Evolutionary conservation across 139 green algal species (phyloP).

Genomic region (Mesotaenium endlicherianum): DNA sequence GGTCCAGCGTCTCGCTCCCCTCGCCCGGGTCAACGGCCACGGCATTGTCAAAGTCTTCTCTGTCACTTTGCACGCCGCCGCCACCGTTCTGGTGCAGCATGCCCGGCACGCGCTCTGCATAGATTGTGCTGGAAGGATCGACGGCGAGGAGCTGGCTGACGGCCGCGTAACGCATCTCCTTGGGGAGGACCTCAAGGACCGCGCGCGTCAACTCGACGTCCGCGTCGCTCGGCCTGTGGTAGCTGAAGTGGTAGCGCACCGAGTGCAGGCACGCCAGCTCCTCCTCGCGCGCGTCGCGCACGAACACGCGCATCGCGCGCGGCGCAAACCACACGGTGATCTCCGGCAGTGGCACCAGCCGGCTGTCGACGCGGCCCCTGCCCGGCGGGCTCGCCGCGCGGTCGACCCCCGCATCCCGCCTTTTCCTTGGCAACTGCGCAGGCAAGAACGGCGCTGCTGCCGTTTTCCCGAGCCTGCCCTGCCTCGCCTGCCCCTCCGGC

Average conservation of each 20-base stretch:
- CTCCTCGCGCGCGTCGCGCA: background rate
- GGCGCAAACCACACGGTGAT: background rate
- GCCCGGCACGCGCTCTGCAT: too few relatives aligned
- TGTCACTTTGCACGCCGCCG: too few relatives aligned
- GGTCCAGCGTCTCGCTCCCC: too few relatives aligned
- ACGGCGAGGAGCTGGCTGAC: conserved; percentile 4
- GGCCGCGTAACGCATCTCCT: background rate
- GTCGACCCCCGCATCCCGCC: background rate
- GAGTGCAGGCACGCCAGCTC: background rate
- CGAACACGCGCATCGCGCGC: background rate
- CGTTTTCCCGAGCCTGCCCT: too few relatives aligned
- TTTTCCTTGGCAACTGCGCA: too few relatives aligned
- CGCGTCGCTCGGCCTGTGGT: background rate
- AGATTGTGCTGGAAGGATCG: too few relatives aligned
- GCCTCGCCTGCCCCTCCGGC: background rate
- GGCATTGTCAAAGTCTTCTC: too few relatives aligned
- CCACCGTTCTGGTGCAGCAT: too few relatives aligned
- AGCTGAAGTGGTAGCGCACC: background rate
- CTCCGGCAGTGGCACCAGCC: background rate
- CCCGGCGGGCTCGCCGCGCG: background rate
- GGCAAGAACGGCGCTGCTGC: background rate
- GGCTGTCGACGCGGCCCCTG: too few relatives aligned
- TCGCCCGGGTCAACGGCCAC: too few relatives aligned
- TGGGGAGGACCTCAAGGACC: background rate
- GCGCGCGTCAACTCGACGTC: background rate